phyloP scores from a whole-genome alignment of 2,329 filamentous ascomycete species.

The Penicillium sp. region DNA sequence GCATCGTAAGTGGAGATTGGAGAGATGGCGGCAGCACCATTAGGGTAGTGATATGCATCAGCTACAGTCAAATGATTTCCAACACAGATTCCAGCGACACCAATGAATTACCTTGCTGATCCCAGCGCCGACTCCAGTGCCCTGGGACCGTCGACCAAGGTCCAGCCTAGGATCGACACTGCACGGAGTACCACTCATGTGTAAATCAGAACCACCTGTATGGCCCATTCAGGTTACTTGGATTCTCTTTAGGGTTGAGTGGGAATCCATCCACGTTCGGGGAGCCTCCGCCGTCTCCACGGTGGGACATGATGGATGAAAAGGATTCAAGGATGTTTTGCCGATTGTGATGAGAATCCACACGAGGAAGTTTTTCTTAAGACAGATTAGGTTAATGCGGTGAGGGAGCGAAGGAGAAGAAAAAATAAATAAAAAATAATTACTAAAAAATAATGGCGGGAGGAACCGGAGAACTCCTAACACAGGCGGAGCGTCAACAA shows the following conservation, averaged over 20 bases:
- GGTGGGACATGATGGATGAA: neutral
- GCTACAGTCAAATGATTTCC: slow-evolving; percentile 2
- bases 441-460: neutral
- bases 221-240: neutral
- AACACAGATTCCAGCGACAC: neutral
- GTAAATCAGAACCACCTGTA: neutral
- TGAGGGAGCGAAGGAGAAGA: neutral
- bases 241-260: slow-evolving; percentile 1
- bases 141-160: slow-evolving; percentile 9
- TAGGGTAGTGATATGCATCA: slow-evolving; percentile 11
- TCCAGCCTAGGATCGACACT: slow-evolving; percentile 9
- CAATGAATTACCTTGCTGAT: slow-evolving; percentile 9
- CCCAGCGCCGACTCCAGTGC: neutral
- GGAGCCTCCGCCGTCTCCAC: neutral
- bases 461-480: neutral
- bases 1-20: slow-evolving; percentile 5
- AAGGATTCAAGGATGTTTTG: neutral
- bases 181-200: neutral
- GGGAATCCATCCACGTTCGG: neutral
- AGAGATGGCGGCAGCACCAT: slow-evolving; percentile 6
- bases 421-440: no score
- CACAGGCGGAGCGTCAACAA: neutral
- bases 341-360: neutral
- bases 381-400: neutral
- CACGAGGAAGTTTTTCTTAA: neutral